Percentiles rank a stretch among this genome's conserved stretches.
Evolutionary conservation across 2,329 filamentous ascomycete genomes (phyloP).

Genomic region (Hypoxylon sp.): DNA sequence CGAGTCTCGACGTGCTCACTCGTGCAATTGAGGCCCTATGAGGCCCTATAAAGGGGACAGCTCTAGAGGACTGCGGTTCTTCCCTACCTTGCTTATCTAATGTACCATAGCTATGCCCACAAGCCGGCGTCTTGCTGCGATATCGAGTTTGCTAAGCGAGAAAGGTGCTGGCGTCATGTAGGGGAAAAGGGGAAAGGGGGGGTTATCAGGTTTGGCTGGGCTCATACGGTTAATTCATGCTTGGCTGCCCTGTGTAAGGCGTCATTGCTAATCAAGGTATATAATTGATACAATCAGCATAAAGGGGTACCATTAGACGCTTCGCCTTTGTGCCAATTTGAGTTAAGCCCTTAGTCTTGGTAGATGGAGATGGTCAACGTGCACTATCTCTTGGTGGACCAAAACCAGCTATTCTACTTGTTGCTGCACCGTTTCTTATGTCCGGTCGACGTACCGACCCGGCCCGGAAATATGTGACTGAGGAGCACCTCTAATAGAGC

Average conservation of each 20-base stretch:
- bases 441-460: too few relatives aligned
- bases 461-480: too few relatives aligned
- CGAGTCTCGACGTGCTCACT: slow-evolving; percentile 66
- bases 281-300: background rate
- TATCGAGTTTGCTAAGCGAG: background rate
- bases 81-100: background rate
- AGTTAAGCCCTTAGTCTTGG: too few relatives aligned
- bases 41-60: slow-evolving; percentile 3
- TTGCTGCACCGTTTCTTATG: too few relatives aligned
- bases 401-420: too few relatives aligned
- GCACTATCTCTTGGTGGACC: too few relatives aligned
- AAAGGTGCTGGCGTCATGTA: slow-evolving; percentile 22
- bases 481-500: too few relatives aligned
- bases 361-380: too few relatives aligned
- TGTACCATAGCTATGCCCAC: slow-evolving; percentile 14
- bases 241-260: background rate
- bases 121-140: background rate
- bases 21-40: slow-evolving; percentile 67
- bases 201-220: background rate
- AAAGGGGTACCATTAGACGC: background rate
- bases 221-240: background rate
- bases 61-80: background rate
- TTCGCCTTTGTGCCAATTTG: background rate
- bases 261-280: background rate
- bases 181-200: too few relatives aligned